A percentile compares a stretch with the other conserved stretches of the same genome.
Conservation (phyloP, 1,284 basidiomycete genomes). For the Blastosporella zonata region DNA sequence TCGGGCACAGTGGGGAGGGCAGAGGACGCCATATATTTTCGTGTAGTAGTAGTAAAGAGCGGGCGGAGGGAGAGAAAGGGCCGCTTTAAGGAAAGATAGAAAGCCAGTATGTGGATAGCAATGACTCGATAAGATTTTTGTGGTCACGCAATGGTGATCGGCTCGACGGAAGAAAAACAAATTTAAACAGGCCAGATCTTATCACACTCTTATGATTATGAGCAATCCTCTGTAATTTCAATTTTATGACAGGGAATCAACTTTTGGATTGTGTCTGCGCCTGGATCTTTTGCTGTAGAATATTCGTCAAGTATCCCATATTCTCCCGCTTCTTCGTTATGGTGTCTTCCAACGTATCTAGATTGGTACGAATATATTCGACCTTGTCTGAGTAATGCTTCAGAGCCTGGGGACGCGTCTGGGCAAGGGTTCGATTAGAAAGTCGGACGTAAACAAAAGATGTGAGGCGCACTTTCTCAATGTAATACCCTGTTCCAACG, state of each 20-base stretch:
- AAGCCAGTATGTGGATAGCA: conserved; percentile 24
- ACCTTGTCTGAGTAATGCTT: conserved; percentile 78
- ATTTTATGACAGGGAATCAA: conserved; percentile 8
- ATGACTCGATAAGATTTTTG: conserved; percentile 23
- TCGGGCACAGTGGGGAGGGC: conserved; percentile 57
- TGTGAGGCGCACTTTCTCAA: conserved; percentile 72
- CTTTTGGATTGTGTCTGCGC: conserved; percentile 36
- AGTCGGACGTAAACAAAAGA: neutral
- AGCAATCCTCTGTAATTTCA: neutral
- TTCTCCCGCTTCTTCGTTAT: conserved; percentile 90
- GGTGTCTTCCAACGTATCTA: conserved; percentile 81
- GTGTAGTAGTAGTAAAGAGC: conserved; percentile 12
- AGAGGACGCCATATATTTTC: conserved; percentile 21
- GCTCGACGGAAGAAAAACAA: conserved; percentile 3
- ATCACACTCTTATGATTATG: neutral
- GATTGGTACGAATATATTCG: conserved; percentile 75
- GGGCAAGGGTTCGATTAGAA: neutral
- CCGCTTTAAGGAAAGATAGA: conserved; percentile 21
- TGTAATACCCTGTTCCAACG: conserved; percentile 95
- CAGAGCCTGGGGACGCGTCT: conserved; percentile 79
- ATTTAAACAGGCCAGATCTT: neutral
- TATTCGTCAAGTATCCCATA: conserved; percentile 67
- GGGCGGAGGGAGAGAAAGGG: conserved; percentile 15
- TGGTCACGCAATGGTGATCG: conserved; percentile 16
- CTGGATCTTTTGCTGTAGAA: conserved; percentile 79